Evolutionary conservation across 192 early-diverging fungal genomes (phyloP), one percentile per base, ranked within the genome.

Genomic region (Dispira parvispora): DNA sequence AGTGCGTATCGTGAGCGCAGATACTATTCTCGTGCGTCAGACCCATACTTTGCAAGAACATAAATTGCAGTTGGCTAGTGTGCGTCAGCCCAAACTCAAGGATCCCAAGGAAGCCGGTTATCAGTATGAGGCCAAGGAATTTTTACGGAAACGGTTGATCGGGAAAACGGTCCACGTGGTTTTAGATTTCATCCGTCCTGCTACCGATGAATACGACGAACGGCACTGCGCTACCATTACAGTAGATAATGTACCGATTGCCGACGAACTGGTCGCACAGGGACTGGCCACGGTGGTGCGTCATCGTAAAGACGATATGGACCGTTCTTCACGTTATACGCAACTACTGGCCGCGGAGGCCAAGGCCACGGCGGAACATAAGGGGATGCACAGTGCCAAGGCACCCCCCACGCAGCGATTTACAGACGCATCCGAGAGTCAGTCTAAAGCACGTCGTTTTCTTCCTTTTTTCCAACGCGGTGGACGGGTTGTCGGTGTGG

Each of bases 161-260:
- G 96, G 93, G 28, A 88, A 89, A 68, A 76, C 61, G 65, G 73
- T 75, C 46, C 81, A 70, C 43, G 73, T 81, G 21, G 70, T 66
- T 1, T 79, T 93, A 54, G 96, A 95, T 67, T 99, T 90, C 69
- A 69, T 85, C 65, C 91, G 94, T 65, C 90, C 91, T n/a, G 86
- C 94, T 4, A 77, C 83, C 45, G 92, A 88, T 50, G 78, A 78
- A 25, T 94, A 83, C 73, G 90, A 91, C 62, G 81, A 82, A 45
- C 84, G 85, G 38, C 87, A 91, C 55, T 96, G 92, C 68, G 96
- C 84, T 25, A 93, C 91, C 8, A 70, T 99, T 23, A 82, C 72
- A 25, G 60, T 81, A 38, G 81, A 82, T 8, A 78, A 78, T 46
- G 68, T 68, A 46, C 84, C 87, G 49, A 65, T 82, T 26, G 85